Evolutionary conservation across 495 filamentous ascomycete genomes (phyloP).

Genomic region (Podospora anserina): DNA sequence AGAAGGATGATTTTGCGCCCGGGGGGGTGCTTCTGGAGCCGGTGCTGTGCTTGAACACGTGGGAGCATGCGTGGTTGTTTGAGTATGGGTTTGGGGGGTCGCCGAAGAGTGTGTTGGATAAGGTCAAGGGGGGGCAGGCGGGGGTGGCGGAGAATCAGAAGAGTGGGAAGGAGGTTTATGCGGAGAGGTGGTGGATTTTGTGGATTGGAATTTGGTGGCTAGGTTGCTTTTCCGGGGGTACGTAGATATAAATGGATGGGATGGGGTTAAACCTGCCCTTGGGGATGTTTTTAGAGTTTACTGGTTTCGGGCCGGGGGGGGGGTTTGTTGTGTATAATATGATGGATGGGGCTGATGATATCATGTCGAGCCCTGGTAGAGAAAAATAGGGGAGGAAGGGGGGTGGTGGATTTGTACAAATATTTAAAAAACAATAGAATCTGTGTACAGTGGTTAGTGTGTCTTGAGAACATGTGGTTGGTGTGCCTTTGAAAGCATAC

Average conservation of each 20-base stretch:
- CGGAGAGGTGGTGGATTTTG: constrained; percentile 76
- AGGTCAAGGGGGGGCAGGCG: constrained; percentile 6
- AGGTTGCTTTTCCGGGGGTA: constrained; percentile 23
- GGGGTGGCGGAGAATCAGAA: constrained; percentile 10
- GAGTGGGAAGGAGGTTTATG: constrained; percentile 69
- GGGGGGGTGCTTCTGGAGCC: constrained; percentile 70
- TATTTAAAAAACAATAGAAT: constrained; percentile 15
- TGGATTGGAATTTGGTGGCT: constrained; percentile 80
- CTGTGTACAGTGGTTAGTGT: not conserved
- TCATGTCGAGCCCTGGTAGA: not conserved
- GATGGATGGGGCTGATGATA: not conserved
- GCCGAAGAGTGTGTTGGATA: not conserved
- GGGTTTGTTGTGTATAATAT: not conserved
- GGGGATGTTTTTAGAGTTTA: no score
- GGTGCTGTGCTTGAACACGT: constrained; percentile 87
- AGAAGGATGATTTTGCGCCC: constrained; percentile 45
- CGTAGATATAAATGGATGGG: constrained; percentile 5
- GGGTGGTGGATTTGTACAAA: constrained; percentile 7
- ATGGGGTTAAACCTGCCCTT: not conserved
- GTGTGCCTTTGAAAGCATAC: no score
- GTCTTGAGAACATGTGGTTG: not conserved
- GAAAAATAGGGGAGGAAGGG: constrained; percentile 6
- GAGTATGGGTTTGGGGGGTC: constrained; percentile 65
- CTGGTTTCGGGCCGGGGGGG: no score
- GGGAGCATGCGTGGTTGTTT: constrained; percentile 89